Base-by-base conservation (phyloP, 2,329 filamentous ascomycete genomes). In the Aspergillus carbonarius region DNA sequence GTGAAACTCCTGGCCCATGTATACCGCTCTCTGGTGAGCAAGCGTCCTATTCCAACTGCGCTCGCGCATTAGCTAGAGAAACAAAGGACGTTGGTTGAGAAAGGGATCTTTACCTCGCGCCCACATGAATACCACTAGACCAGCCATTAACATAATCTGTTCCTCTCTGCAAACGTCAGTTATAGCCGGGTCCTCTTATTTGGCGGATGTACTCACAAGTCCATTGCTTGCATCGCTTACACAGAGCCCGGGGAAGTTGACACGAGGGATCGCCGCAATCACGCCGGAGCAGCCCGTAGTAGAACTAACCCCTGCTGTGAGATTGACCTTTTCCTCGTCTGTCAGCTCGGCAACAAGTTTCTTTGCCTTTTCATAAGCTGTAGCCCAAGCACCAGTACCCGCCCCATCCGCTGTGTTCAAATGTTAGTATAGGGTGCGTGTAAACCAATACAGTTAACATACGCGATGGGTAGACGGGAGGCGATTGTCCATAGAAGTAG, bases 1-100 rank as follows among this genome's bases (percentile, higher is more conserved):
- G 59, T 83, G 85, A 67, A 89, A 86, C 71, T 96, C 91, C 58
- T 81, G 79, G 2, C 88, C 92, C 88, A 96, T 92, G 49, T 87
- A 88, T 51, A 83, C 77, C 30, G 87, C 91, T 49, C 91, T 84
- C 53, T 81, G 78, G 67, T 85, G 85, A 71, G 92, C 88, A 34
- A 96, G 82, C 10, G 79, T 74, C 56, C 88, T 85, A 73, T 93
- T 89, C 83, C 89, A 96, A 0, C 51, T 54, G 20, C 15, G 18
- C 5, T 4, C 8, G 23, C 17, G n/a, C 13, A 18, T 53, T n/a
- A 44, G 51, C n/a, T 25, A 8, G 7, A 8, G 17, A 10, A 25
- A 51, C 30, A 6, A 2, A 13, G n/a, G 32, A 18, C 6, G 30
- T 30, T 4, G 5, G 17, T 34, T 4, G 6, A 1, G 32, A 13